Percentiles rank a stretch among this genome's conserved stretches.
These are phyloP conservation scores for Acmispon strigosus DNA, from an alignment of 306 rosid genomes.

Conservation along the genomic window DNA sequence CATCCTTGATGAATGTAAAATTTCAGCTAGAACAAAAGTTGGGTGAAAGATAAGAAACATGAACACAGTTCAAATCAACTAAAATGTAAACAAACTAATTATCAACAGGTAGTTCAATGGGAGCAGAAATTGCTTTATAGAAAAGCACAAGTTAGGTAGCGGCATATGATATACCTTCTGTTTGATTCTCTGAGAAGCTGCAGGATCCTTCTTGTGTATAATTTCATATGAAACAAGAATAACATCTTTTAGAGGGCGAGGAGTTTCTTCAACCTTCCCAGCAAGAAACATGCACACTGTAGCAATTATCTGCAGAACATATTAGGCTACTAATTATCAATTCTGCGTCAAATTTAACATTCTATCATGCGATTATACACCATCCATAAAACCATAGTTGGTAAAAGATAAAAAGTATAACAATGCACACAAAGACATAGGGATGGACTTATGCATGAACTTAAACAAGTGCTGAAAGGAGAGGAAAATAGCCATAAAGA, in stretches of 20 bases:
- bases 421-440: background rate
- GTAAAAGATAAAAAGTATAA: background rate
- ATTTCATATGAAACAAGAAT: conserved; percentile 91
- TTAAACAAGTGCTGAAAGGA: background rate
- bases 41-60: background rate
- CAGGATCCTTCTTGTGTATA: conserved; percentile 84
- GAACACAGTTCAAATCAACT: background rate
- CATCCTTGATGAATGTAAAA: background rate
- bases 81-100: background rate
- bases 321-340: conserved; percentile 16
- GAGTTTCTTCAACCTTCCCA: conserved; percentile 99
- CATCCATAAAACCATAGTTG: background rate
- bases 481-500: background rate
- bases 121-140: background rate
- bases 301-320: conserved; percentile 79
- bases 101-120: background rate
- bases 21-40: background rate
- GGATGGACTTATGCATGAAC: background rate
- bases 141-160: background rate
- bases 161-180: conserved; percentile 60
- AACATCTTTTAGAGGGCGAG: conserved; percentile 93
- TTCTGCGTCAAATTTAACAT: background rate
- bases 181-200: conserved; percentile 83
- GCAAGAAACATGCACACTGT: conserved; percentile 99
- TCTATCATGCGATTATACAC: background rate